Conservation (phyloP, 768 basidiomycete genomes). For the Podaxis mareebaensis region DNA sequence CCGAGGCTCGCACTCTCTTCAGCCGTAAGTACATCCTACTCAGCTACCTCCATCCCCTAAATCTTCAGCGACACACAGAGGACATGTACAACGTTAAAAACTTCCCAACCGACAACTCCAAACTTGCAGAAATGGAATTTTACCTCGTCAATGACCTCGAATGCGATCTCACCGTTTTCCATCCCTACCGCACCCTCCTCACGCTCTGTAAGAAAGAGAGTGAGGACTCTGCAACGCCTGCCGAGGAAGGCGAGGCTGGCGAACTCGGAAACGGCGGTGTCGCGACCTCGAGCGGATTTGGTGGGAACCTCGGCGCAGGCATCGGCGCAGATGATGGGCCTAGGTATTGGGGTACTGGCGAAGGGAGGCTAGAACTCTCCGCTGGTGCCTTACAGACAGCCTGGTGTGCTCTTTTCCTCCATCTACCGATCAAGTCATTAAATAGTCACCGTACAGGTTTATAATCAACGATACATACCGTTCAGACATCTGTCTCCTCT, state of each 20-base stretch:
- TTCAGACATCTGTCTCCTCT: constrained; percentile 88
- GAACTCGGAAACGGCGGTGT: constrained; percentile 28
- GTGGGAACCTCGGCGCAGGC: constrained; percentile 37
- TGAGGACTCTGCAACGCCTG: constrained; percentile 29
- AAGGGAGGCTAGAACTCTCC: constrained; percentile 77
- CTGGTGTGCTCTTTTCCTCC: constrained; percentile 56
- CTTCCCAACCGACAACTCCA: constrained; percentile 88
- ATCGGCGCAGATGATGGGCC: constrained; percentile 51
- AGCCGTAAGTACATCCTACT: constrained; percentile 46
- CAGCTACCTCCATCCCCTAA: background rate
- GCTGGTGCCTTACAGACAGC: constrained; percentile 82
- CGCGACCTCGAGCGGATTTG: background rate
- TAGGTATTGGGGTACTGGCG: constrained; percentile 79
- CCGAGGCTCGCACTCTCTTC: constrained; percentile 80
- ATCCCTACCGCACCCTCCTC: constrained; percentile 90
- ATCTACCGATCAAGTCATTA: background rate
- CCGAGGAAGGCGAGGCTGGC: constrained; percentile 57
- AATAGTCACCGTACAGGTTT: constrained; percentile 56
- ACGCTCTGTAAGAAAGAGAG: constrained; percentile 69
- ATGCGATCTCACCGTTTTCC: constrained; percentile 91
- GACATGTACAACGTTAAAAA: constrained; percentile 72
- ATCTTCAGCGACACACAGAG: constrained; percentile 31
- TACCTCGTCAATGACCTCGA: constrained; percentile 96
- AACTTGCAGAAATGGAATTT: constrained; percentile 98
- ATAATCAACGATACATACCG: constrained; percentile 96